These are phyloP conservation scores for Paramecium caudatum DNA, from an alignment of 73 alveolate genomes.

Conservation along the genomic window DNA sequence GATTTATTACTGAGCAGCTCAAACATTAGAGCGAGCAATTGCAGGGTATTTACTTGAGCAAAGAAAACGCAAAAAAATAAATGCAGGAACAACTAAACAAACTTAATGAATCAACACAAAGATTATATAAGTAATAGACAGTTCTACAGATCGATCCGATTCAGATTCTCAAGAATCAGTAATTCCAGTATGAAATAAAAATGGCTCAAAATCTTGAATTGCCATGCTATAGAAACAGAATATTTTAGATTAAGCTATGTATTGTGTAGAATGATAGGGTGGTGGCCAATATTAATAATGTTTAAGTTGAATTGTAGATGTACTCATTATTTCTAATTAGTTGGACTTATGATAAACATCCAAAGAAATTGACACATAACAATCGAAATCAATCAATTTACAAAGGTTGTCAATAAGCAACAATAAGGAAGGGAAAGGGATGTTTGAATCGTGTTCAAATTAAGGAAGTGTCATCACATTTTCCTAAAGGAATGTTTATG, in stretches of 20 bases:
- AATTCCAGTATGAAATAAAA: constrained; percentile 13
- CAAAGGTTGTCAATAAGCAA: constrained; percentile 61
- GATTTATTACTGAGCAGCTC: too few relatives aligned
- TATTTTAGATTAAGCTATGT: constrained; percentile 14
- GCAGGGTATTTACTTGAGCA: too few relatives aligned
- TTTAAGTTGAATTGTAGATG: constrained; percentile 37
- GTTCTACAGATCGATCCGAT: neutral
- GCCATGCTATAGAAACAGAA: constrained; percentile 56
- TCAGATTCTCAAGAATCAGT: neutral
- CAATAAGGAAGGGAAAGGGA: constrained; percentile 38
- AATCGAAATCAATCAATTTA: constrained; percentile 23
- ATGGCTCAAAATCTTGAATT: constrained; percentile 49
- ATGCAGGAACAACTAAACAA: too few relatives aligned
- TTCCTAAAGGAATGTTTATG: constrained; percentile 44
- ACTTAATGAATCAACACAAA: too few relatives aligned
- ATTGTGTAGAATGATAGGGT: constrained; percentile 21
- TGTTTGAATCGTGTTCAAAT: neutral
- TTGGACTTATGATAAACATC: constrained; percentile 63
- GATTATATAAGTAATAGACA: too few relatives aligned
- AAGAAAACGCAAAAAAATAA: too few relatives aligned
- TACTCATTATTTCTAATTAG: neutral
- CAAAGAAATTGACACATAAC: constrained; percentile 60
- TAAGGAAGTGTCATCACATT: constrained; percentile 67
- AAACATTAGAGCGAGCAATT: too few relatives aligned
- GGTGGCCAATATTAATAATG: neutral